Conservation (phyloP, 2,329 filamentous ascomycete species). For the Tolypocladium tundrense region DNA sequence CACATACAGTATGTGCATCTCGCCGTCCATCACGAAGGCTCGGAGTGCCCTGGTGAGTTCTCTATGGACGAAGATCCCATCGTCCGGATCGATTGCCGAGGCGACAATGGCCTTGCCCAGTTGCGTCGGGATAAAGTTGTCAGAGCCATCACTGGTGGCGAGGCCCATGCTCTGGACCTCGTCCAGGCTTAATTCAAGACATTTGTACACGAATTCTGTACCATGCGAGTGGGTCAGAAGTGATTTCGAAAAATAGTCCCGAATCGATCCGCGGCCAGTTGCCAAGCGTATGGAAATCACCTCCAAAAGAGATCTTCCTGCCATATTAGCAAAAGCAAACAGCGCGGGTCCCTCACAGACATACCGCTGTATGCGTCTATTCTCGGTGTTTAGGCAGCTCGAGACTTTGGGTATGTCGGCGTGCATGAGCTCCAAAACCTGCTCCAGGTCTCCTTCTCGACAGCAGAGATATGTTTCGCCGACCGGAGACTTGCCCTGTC, state of each 20-base stretch:
- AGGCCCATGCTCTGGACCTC: constrained; percentile 48
- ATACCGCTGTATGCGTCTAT: constrained; percentile 56
- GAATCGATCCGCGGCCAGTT: constrained; percentile 51
- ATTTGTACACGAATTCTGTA: constrained; percentile 34
- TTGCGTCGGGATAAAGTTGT: constrained; percentile 49
- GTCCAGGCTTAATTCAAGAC: constrained; percentile 48
- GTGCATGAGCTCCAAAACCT: constrained; percentile 59
- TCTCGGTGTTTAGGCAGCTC: constrained; percentile 59
- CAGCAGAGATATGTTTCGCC: constrained; percentile 74
- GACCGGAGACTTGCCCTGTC: constrained; percentile 68
- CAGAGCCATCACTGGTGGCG: constrained; percentile 37
- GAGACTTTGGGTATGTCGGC: constrained; percentile 60
- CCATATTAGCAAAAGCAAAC: neutral
- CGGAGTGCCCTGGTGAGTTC: constrained; percentile 58
- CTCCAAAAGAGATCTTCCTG: constrained; percentile 55
- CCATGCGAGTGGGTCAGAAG: constrained; percentile 51
- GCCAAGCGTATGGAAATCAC: constrained; percentile 59
- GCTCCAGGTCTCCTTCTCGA: constrained; percentile 55
- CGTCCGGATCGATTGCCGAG: constrained; percentile 62
- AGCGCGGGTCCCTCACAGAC: neutral
- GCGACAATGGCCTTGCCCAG: constrained; percentile 63
- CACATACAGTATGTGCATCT: constrained; percentile 70
- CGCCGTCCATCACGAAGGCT: constrained; percentile 71
- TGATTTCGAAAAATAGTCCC: constrained; percentile 59
- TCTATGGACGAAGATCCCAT: constrained; percentile 61